Conservation (phyloP, 2,329 filamentous ascomycete species). For the Fusarium sp. region DNA sequence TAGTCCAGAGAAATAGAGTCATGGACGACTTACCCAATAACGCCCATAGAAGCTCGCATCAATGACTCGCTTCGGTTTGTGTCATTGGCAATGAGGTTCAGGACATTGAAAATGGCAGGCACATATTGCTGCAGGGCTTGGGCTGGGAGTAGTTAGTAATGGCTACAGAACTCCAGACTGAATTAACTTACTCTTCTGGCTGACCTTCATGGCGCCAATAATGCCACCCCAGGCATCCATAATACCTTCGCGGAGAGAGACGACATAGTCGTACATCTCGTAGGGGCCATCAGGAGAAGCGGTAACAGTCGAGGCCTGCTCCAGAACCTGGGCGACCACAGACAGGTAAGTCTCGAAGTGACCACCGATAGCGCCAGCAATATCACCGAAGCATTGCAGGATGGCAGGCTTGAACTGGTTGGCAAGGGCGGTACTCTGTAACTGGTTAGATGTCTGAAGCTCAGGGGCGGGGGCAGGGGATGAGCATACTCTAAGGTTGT, state of each 20-base stretch:
- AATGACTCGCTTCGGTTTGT: conserved; percentile 90
- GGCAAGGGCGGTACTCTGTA: conserved; percentile 81
- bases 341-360: conserved; percentile 93
- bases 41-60: conserved; percentile 94
- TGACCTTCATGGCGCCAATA: conserved; percentile 90
- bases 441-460: conserved; percentile 19
- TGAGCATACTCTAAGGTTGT: conserved; percentile 81
- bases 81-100: conserved; percentile 83
- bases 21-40: conserved; percentile 79
- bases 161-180: neutral
- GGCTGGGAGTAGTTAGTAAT: conserved; percentile 60
- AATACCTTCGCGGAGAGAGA: conserved; percentile 94
- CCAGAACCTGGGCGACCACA: conserved; percentile 91
- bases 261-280: conserved; percentile 97
- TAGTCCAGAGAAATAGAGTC: neutral
- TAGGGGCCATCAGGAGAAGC: conserved; percentile 83
- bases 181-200: conserved; percentile 74
- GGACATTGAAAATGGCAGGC: conserved; percentile 85
- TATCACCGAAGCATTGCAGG: conserved; percentile 96
- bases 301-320: conserved; percentile 88
- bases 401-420: conserved; percentile 99
- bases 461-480: neutral
- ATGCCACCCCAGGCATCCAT: conserved; percentile 99
- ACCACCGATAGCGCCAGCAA: conserved; percentile 91
- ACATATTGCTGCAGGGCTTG: conserved; percentile 80